Base-by-base conservation (phyloP, 495 filamentous ascomycete genomes). In the Penicillium herquei region DNA sequence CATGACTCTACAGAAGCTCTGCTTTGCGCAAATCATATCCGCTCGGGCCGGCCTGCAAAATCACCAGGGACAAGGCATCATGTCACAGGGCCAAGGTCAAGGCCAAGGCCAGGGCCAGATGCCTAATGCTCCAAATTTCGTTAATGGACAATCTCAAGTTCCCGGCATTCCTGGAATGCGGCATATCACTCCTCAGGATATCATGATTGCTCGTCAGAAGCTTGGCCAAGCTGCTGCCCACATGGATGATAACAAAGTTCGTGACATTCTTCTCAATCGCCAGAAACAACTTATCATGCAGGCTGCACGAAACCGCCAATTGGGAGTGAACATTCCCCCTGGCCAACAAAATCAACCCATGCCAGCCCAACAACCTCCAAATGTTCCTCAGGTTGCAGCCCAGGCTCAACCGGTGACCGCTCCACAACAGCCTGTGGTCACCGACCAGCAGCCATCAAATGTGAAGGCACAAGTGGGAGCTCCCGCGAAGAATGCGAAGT, bases 171-270 rank as follows among this genome's bases (percentile, higher is more conserved):
- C 49, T 31, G 17, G 60, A 33, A 64, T 75, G 56, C 74, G 70
- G 14, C 68, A 70, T 18, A 68, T 78, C 44, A 78, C 75, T 0
- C 37, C 63, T 3, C 68, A 76, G 41, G 82, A 85, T 17, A 61
- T 85, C 30, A 74, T 76, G 37, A 51, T 63, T 33, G 71, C 77
- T 42, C 77, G 75, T 32, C 61, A 67, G 31, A 71, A 65, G 33
- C 52, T 77, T 12, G 76, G 76, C 43, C 63, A 65, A 1, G 73
- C 71, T 37, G 67, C 72, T 49, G 64, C 72, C 46, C 68, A 67
- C 16, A 54, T 69, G 13, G 69, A 71, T 0, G 86, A 88, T 58
- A 81, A 86, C 0, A 78, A 84, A 44, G 75, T 89, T 42, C 76
- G 73, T 18, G 55, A 65, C 3, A 17, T 78, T 6, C 59, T 83